phyloP scores from a whole-genome alignment of 2,329 filamentous ascomycete genomes.

The Fusarium foetens region DNA sequence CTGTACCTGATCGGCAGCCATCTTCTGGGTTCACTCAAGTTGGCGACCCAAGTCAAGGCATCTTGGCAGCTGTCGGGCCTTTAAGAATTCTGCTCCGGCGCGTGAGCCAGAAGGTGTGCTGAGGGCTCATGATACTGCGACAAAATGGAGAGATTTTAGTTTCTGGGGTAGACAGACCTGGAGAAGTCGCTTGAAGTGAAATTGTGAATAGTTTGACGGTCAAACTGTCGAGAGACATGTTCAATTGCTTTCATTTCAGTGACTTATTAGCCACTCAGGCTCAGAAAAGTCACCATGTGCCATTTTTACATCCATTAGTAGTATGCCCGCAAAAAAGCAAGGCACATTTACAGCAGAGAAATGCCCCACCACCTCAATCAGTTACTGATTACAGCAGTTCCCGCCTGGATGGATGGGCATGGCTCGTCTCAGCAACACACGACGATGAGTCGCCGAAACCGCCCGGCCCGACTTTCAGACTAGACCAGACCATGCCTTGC shows the following conservation, averaged over 20 bases:
- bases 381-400: conserved; percentile 8
- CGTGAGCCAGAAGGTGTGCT: conserved; percentile 27
- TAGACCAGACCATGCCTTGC: neutral
- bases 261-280: conserved; percentile 3
- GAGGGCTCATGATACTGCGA: neutral
- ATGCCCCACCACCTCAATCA: conserved; percentile 26
- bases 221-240: neutral
- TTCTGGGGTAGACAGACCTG: neutral
- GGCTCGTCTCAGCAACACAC: conserved; percentile 18
- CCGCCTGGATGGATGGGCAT: conserved; percentile 5
- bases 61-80: conserved; percentile 37
- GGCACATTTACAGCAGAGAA: conserved; percentile 11
- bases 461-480: conserved; percentile 39
- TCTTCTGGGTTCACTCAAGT: conserved; percentile 19
- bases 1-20: conserved; percentile 42
- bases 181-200: neutral
- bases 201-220: neutral
- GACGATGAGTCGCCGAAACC: conserved; percentile 44
- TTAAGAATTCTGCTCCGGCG: conserved; percentile 17
- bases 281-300: conserved; percentile 32
- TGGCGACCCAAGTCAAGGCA: conserved; percentile 12
- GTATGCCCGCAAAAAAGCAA: conserved; percentile 25
- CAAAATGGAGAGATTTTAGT: neutral
- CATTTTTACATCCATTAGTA: conserved; percentile 15
- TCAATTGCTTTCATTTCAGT: conserved; percentile 15